phyloP scores from a whole-genome alignment of 75 land plant species.

The Picea sitchensis region DNA sequence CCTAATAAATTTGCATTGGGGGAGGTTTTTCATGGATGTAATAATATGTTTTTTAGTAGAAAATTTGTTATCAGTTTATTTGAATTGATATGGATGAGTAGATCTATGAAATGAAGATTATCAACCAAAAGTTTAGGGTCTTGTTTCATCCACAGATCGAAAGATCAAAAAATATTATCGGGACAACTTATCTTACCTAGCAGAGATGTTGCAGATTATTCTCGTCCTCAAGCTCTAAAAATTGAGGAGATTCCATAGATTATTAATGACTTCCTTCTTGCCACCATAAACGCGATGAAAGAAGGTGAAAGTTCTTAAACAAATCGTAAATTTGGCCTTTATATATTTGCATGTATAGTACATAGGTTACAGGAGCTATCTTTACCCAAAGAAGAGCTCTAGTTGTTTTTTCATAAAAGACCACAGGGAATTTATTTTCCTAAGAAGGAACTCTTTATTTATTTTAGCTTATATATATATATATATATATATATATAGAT shows the following conservation, averaged over 20 bases:
- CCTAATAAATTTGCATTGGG: not conserved
- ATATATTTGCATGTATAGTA: too few species aligned
- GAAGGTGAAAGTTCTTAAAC: conserved; percentile 36
- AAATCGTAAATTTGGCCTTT: too few species aligned
- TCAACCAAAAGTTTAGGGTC: conserved; percentile 56
- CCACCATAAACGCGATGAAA: conserved; percentile 69
- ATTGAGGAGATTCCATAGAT: conserved; percentile 43
- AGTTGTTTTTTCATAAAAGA: too few species aligned
- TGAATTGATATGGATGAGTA: too few species aligned
- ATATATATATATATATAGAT: too few species aligned
- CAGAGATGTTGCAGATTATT: conserved; percentile 14
- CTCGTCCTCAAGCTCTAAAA: conserved; percentile 34
- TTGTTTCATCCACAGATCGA: conserved; percentile 40
- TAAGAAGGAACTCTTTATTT: too few species aligned
- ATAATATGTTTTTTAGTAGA: not conserved
- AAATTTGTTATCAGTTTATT: not conserved
- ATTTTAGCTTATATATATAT: too few species aligned
- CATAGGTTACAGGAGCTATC: too few species aligned
- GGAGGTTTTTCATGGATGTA: not conserved
- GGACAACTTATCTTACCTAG: not conserved
- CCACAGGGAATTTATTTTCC: too few species aligned
- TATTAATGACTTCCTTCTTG: conserved; percentile 62
- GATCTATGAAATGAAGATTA: conserved; percentile 18
- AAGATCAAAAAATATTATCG: not conserved
- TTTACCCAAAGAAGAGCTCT: too few species aligned